Percentiles rank a stretch among this genome's conserved stretches.
These are phyloP conservation scores for Actinidia polygama DNA, from an alignment of 179 eudicot genomes.

Conservation along the genomic window DNA sequence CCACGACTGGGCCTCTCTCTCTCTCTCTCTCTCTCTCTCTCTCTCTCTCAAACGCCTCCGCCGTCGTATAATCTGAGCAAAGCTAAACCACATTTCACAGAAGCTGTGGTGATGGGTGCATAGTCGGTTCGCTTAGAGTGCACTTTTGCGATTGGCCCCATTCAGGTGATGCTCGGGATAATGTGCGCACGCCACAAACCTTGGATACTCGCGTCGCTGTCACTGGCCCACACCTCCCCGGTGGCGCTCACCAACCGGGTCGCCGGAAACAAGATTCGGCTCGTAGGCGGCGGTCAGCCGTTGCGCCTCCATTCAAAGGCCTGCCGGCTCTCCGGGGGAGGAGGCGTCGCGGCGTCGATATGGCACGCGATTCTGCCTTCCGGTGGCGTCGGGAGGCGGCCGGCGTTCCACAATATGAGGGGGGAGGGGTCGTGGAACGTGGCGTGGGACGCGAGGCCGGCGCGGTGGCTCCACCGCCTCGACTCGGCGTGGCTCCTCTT, in stretches of 20 bases:
- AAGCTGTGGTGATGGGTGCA: not conserved
- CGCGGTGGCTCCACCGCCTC: constrained; percentile 66
- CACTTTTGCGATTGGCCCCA: not conserved
- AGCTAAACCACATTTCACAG: not conserved
- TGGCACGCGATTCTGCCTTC: constrained; percentile 59
- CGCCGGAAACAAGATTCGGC: not conserved
- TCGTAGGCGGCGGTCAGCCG: constrained; percentile 2
- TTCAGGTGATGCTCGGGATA: constrained; percentile 64
- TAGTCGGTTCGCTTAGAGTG: not conserved
- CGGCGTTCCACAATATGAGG: constrained; percentile 34
- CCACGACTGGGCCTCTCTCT: not conserved
- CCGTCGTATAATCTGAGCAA: not conserved
- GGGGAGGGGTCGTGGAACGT: constrained; percentile 89
- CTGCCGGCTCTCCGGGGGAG: constrained; percentile 1
- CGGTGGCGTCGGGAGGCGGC: constrained; percentile 28
- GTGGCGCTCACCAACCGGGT: constrained; percentile 20
- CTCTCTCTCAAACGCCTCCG: not conserved
- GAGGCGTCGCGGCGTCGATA: constrained; percentile 38
- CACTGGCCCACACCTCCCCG: constrained; percentile 32
- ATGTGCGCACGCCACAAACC: constrained; percentile 63
- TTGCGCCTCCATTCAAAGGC: constrained; percentile 26
- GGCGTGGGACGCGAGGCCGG: constrained; percentile 76
- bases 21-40: too few species aligned
- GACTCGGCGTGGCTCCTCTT: constrained; percentile 62
- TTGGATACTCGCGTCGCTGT: constrained; percentile 54